Conservation (phyloP, 2,329 filamentous ascomycete genomes). For the Waltergamsia citrina region DNA sequence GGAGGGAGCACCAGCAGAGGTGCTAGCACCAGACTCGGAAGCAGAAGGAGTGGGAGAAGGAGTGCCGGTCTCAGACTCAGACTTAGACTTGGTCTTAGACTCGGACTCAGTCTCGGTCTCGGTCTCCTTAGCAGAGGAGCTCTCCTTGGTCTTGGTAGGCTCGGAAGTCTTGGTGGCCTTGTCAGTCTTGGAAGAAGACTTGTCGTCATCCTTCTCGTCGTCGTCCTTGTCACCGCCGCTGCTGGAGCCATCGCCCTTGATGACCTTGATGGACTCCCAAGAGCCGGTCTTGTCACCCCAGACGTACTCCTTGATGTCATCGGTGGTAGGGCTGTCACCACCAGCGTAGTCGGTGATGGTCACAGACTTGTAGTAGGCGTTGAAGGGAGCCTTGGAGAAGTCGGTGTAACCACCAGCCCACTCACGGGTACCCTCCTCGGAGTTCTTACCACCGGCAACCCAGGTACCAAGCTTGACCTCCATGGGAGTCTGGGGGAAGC, state of each 20-base stretch:
- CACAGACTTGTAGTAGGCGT: constrained; percentile 47
- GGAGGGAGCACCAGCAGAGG: constrained; percentile 11
- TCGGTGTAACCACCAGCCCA: constrained; percentile 58
- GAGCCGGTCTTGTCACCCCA: constrained; percentile 39
- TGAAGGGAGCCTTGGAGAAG: constrained; percentile 42
- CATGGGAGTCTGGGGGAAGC: constrained; percentile 67
- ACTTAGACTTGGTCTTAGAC: constrained; percentile 4
- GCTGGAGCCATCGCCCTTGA: constrained; percentile 21
- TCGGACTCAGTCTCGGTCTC: constrained; percentile 8
- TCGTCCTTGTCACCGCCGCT: constrained; percentile 8
- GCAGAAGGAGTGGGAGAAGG: constrained; percentile 9
- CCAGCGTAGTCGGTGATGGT: constrained; percentile 45
- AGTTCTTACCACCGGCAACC: constrained; percentile 48
- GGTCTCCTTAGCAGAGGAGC: constrained; percentile 5
- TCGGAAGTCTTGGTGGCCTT: constrained; percentile 4
- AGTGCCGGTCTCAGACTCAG: constrained; percentile 10
- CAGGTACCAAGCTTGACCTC: constrained; percentile 61
- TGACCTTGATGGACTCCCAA: constrained; percentile 42
- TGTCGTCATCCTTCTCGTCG: constrained; percentile 1
- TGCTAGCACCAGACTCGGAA: constrained; percentile 9
- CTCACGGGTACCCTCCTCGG: constrained; percentile 59
- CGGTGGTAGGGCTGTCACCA: constrained; percentile 26
- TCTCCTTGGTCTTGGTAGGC: constrained; percentile 1
- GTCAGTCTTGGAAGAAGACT: constrained; percentile 5
- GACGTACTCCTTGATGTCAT: constrained; percentile 39